phyloP scores from a whole-genome alignment of 164 flowering plant genomes.

The Stephania yunnanensis region DNA sequence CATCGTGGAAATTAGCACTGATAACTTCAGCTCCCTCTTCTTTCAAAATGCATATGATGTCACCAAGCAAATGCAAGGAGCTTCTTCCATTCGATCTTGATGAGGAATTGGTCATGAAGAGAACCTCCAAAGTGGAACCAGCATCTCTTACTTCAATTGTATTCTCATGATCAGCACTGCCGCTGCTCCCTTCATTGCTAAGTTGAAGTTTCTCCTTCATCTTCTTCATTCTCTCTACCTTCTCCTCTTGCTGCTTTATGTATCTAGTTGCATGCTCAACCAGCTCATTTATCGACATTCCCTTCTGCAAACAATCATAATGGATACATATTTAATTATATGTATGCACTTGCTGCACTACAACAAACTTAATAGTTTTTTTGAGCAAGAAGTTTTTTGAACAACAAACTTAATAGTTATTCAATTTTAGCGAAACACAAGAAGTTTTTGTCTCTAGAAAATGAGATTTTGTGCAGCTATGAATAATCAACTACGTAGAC shows the following conservation, averaged over 20 bases:
- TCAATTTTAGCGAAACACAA: no score
- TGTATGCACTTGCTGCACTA: no score
- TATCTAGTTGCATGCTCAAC: conserved; percentile 31
- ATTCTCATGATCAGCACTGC: neutral
- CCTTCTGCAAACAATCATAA: conserved; percentile 9
- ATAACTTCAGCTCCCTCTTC: conserved; percentile 54
- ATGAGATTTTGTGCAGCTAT: no score
- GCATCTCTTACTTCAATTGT: conserved; percentile 35
- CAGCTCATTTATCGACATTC: conserved; percentile 32
- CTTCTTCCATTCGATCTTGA: conserved; percentile 21
- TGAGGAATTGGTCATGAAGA: conserved; percentile 18
- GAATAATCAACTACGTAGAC: no score
- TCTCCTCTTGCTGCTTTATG: conserved; percentile 29
- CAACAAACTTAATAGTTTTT: no score
- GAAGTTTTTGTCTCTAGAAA: no score
- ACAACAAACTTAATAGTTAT: no score
- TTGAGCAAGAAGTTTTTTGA: no score
- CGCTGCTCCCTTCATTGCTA: neutral
- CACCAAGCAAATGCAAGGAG: conserved; percentile 20
- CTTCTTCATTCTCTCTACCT: conserved; percentile 26
- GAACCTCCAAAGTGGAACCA: conserved; percentile 36
- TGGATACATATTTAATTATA: neutral
- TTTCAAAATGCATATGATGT: conserved; percentile 34
- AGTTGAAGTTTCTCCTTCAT: conserved; percentile 24
- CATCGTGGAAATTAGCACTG: conserved; percentile 29